These are phyloP conservation scores for Acephala macrosclerotiorum DNA, from an alignment of 2,329 filamentous ascomycete genomes.

Conservation along the genomic window DNA sequence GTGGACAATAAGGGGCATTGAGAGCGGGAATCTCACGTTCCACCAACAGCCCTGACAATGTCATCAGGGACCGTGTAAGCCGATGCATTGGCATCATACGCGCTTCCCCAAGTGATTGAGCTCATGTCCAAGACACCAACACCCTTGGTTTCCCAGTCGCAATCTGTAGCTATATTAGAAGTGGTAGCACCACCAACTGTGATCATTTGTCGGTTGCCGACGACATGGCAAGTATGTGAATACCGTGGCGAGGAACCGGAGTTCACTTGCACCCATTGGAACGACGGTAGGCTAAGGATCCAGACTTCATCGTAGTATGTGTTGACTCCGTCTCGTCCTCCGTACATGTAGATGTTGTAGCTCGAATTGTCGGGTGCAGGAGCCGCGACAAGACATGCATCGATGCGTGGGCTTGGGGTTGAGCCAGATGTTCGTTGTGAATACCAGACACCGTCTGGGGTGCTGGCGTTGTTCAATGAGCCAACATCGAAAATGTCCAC, in stretches of 20 bases:
- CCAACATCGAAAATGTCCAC: constrained; percentile 52
- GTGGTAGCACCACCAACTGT: constrained; percentile 47
- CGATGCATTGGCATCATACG: constrained; percentile 38
- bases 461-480: constrained; percentile 37
- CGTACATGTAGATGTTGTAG: constrained; percentile 59
- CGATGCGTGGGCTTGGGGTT: constrained; percentile 50
- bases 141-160: constrained; percentile 44
- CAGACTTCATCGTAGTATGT: constrained; percentile 52
- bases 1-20: no score
- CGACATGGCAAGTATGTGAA: constrained; percentile 51
- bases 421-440: constrained; percentile 50
- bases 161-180: constrained; percentile 33
- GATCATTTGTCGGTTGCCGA: constrained; percentile 49
- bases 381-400: constrained; percentile 51
- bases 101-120: constrained; percentile 42
- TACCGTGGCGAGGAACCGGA: constrained; percentile 47
- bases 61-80: constrained; percentile 40
- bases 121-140: constrained; percentile 46
- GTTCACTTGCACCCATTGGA: constrained; percentile 51
- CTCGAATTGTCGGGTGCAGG: constrained; percentile 53
- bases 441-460: constrained; percentile 50
- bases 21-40: constrained; percentile 26
- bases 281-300: constrained; percentile 54
- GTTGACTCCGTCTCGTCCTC: constrained; percentile 49
- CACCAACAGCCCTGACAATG: constrained; percentile 42